phyloP scores from a whole-genome alignment of 495 filamentous ascomycete species.

The Aspergillus taichungensis region DNA sequence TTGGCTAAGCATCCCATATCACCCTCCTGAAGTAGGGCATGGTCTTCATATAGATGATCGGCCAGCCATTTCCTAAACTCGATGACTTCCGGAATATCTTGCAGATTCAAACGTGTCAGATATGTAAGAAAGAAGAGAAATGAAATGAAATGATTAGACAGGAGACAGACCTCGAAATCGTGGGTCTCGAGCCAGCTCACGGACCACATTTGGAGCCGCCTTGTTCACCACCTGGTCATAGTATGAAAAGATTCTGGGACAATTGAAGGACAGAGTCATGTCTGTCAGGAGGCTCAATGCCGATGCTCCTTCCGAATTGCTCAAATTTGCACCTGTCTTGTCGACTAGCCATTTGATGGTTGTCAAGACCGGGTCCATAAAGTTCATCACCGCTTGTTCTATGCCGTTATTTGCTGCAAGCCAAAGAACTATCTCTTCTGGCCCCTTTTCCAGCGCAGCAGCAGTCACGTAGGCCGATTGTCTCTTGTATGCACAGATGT shows the following conservation, averaged over 20 bases:
- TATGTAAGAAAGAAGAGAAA: too few species aligned
- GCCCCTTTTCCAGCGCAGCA: neutral
- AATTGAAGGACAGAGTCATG: neutral
- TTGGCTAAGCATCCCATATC: neutral
- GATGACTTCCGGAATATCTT: too few species aligned
- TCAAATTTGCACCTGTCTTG: too few species aligned
- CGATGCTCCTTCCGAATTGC: neutral
- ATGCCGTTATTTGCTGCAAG: neutral
- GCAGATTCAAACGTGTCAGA: too few species aligned
- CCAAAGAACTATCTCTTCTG: neutral
- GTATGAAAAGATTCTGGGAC: neutral
- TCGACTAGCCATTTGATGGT: neutral
- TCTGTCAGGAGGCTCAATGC: neutral
- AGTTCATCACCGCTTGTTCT: neutral
- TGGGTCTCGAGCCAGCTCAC: too few species aligned
- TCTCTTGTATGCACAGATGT: slow-evolving; percentile 2
- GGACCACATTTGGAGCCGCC: neutral
- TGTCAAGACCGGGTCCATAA: neutral
- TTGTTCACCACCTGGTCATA: neutral
- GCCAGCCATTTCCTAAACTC: too few species aligned
- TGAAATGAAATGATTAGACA: too few species aligned
- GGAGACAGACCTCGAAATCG: too few species aligned
- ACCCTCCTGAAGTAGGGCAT: neutral
- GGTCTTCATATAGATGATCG: too few species aligned
- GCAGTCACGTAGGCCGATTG: neutral